Conservation (phyloP, 495 filamentous ascomycete species). For the Penicillium paxilli region DNA sequence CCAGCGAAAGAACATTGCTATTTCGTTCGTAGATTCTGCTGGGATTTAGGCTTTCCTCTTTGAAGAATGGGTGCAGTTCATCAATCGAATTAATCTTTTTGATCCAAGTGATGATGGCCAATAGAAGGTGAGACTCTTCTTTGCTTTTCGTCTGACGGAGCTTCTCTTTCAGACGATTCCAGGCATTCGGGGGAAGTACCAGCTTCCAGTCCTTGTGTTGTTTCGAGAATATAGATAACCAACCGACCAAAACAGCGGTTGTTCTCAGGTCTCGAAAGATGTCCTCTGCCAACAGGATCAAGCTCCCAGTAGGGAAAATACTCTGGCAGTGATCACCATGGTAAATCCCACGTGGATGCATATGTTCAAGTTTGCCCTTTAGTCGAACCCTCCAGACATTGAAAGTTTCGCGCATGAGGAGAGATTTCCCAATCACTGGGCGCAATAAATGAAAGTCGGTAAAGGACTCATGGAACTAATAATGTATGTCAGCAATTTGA, state of each 20-base stretch:
- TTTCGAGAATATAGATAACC: slow-evolving; percentile 40
- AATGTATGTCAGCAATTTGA: background rate
- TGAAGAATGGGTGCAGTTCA: slow-evolving; percentile 1
- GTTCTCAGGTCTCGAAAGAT: slow-evolving; percentile 52
- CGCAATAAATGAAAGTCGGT: slow-evolving; percentile 23
- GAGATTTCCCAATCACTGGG: slow-evolving; percentile 24
- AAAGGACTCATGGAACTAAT: slow-evolving; percentile 45
- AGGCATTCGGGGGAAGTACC: slow-evolving; percentile 40
- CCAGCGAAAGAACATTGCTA: background rate
- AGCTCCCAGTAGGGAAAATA: slow-evolving; percentile 58
- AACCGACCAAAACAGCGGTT: slow-evolving; percentile 53
- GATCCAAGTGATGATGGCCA: slow-evolving; percentile 31
- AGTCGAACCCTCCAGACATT: slow-evolving; percentile 43
- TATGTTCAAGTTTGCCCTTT: slow-evolving; percentile 18
- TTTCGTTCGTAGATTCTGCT: background rate
- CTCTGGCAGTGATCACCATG: slow-evolving; percentile 35
- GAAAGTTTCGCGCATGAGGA: slow-evolving; percentile 14
- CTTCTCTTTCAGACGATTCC: slow-evolving; percentile 35
- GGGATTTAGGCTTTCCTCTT: slow-evolving; percentile 6
- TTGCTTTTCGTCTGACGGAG: slow-evolving; percentile 9
- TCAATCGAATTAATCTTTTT: slow-evolving; percentile 18
- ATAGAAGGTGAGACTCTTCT: slow-evolving; percentile 11
- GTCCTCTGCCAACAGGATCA: slow-evolving; percentile 64
- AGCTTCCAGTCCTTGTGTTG: slow-evolving; percentile 38
- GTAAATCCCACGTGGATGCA: slow-evolving; percentile 8